A percentile compares a stretch with the other conserved stretches of the same genome.
These are phyloP conservation scores for Chloromonas sp. DNA, from an alignment of 163 green algal genomes.

Conservation along the genomic window DNA sequence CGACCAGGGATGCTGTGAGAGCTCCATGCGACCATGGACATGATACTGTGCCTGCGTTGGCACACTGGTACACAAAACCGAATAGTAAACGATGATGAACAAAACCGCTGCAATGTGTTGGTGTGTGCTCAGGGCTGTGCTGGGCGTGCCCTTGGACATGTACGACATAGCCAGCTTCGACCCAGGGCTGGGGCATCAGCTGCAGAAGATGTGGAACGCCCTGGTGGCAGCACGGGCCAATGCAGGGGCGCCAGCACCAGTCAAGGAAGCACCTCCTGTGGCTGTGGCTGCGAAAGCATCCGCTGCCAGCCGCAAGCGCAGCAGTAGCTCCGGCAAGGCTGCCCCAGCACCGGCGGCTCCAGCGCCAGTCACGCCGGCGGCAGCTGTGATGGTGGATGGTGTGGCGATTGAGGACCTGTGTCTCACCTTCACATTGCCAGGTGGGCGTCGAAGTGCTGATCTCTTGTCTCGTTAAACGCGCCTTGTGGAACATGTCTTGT, in stretches of 20 bases:
- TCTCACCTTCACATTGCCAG: conserved; percentile 89
- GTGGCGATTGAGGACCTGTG: conserved; percentile 83
- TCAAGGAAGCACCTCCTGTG: too few relatives aligned
- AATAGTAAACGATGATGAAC: too few relatives aligned
- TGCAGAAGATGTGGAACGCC: conserved; percentile 68
- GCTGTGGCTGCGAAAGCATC: too few relatives aligned
- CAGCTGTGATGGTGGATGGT: conserved; percentile 54
- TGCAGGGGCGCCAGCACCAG: neutral
- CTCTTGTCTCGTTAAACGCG: too few relatives aligned
- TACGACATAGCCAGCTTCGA: conserved; percentile 77
- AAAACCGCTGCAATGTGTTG: neutral
- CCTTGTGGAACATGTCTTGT: too few relatives aligned
- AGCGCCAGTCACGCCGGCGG: neutral
- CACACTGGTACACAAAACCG: too few relatives aligned
- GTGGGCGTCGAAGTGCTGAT: conserved; percentile 13
- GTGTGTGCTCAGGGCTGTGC: conserved; percentile 21
- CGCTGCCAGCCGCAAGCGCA: neutral
- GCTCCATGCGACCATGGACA: too few relatives aligned
- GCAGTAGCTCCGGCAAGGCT: neutral
- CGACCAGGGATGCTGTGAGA: too few relatives aligned
- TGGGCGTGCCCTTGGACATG: conserved; percentile 65
- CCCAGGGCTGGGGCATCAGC: conserved; percentile 56
- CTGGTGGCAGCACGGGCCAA: conserved; percentile 13
- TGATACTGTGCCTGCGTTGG: too few relatives aligned
- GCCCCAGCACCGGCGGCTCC: too few relatives aligned